phyloP scores from a whole-genome alignment of 2,329 filamentous ascomycete genomes.

The Aspergillus calidoustus region DNA sequence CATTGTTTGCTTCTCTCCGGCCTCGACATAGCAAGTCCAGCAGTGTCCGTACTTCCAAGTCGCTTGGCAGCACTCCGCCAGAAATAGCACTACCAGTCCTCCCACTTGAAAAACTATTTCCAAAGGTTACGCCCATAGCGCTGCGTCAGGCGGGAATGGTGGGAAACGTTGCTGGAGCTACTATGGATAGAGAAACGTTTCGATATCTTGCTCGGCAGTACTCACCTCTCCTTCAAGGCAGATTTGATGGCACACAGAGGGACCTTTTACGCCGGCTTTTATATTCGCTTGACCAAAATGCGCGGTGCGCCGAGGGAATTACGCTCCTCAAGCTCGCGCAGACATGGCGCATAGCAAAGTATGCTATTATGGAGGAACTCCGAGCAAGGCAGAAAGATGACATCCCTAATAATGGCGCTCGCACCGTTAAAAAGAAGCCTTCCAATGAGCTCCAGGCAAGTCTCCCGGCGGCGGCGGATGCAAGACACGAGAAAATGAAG shows the following conservation, averaged over 20 bases:
- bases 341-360: constrained; percentile 62
- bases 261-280: constrained; percentile 40
- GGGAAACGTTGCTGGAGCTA: constrained; percentile 53
- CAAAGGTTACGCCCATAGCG: constrained; percentile 44
- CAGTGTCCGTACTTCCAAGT: constrained; percentile 56
- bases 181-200: constrained; percentile 47
- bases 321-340: constrained; percentile 59
- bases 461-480: constrained; percentile 29
- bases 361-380: constrained; percentile 56
- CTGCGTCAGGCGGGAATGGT: constrained; percentile 55
- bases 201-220: constrained; percentile 51
- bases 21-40: constrained; percentile 52
- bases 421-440: constrained; percentile 29
- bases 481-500: constrained; percentile 44
- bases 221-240: constrained; percentile 40
- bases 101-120: constrained; percentile 56
- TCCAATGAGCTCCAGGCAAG: constrained; percentile 36
- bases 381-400: constrained; percentile 42
- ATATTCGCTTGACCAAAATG: constrained; percentile 58
- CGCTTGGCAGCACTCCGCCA: constrained; percentile 59
- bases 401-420: constrained; percentile 30
- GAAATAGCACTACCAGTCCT: constrained; percentile 51
- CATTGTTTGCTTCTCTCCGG: constrained; percentile 55
- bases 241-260: constrained; percentile 24
- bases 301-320: constrained; percentile 56